Evolutionary conservation across 164 flowering plant species (phyloP).

Genomic region (Magnolia kwangsiensis): DNA sequence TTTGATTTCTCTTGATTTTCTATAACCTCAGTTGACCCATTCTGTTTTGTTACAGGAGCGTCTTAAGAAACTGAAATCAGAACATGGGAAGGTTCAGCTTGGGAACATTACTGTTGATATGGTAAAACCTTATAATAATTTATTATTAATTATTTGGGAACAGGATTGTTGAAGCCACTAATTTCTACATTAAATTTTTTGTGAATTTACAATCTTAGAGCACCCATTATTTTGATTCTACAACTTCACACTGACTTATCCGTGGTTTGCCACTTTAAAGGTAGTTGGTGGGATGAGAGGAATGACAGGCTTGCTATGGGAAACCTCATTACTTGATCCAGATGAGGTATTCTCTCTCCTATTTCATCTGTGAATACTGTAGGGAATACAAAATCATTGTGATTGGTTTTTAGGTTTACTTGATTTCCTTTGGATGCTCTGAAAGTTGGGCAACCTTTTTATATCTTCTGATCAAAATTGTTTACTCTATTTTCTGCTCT

Average conservation of each 20-base stretch:
- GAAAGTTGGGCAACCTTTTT: neutral
- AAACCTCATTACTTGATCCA: slow-evolving; percentile 91
- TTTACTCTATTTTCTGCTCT: slow-evolving; percentile 9
- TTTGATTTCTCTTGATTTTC: neutral
- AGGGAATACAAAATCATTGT: neutral
- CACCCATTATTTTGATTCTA: neutral
- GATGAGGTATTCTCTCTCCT: slow-evolving; percentile 36
- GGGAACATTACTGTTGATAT: slow-evolving; percentile 93
- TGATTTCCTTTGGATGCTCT: neutral
- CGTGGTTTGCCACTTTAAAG: slow-evolving; percentile 12
- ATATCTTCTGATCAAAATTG: neutral
- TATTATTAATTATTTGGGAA: neutral
- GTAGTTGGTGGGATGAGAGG: slow-evolving; percentile 98
- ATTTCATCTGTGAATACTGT: neutral
- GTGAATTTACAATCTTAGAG: neutral
- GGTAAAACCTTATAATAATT: slow-evolving; percentile 41
- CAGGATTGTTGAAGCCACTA: neutral
- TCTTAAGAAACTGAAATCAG: slow-evolving; percentile 81
- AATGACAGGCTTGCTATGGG: slow-evolving; percentile 94
- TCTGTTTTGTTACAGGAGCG: slow-evolving; percentile 60
- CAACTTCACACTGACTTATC: neutral
- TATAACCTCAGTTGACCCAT: neutral
- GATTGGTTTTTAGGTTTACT: neutral
- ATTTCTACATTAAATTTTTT: neutral
- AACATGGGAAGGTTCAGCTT: slow-evolving; percentile 82